Percentiles rank a stretch among this genome's conserved stretches.
Conservation (phyloP, 2,329 filamentous ascomycete species). For the Colletotrichum lindemuthianum region DNA sequence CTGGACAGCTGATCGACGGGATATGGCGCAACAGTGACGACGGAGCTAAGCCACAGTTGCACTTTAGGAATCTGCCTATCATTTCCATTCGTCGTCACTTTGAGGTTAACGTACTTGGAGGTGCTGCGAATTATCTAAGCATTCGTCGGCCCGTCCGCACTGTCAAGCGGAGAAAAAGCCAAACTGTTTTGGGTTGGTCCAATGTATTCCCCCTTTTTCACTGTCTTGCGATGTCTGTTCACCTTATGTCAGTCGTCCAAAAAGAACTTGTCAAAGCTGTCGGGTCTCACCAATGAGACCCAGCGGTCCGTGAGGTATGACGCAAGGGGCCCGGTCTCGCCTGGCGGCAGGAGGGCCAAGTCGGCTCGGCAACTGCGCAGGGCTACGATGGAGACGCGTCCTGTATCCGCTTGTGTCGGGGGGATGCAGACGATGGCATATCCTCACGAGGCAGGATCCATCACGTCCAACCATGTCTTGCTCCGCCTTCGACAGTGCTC, state of each 20-base stretch:
- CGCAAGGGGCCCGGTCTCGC: constrained; percentile 27
- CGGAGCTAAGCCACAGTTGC: constrained; percentile 24
- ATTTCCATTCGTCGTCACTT: not conserved
- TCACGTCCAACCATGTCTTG: constrained; percentile 1
- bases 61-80: constrained; percentile 15
- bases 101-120: not conserved
- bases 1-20: constrained; percentile 5
- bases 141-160: constrained; percentile 19
- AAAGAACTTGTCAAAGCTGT: constrained; percentile 19
- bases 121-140: constrained; percentile 23
- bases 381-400: constrained; percentile 32
- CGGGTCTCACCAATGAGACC: constrained; percentile 26
- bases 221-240: not conserved
- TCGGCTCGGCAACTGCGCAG: constrained; percentile 29
- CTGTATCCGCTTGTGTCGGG: constrained; percentile 28
- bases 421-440: constrained; percentile 15
- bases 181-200: not conserved
- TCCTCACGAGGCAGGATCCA: not conserved
- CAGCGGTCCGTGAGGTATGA: constrained; percentile 16
- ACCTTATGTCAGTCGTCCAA: not conserved
- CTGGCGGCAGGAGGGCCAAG: constrained; percentile 32
- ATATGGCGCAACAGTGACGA: constrained; percentile 20
- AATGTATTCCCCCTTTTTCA: not conserved
- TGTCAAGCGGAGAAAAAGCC: constrained; percentile 4
- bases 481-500: too few species aligned